Evolutionary conservation across 768 basidiomycete genomes (phyloP).

Genomic region (Mycena haematopus): DNA sequence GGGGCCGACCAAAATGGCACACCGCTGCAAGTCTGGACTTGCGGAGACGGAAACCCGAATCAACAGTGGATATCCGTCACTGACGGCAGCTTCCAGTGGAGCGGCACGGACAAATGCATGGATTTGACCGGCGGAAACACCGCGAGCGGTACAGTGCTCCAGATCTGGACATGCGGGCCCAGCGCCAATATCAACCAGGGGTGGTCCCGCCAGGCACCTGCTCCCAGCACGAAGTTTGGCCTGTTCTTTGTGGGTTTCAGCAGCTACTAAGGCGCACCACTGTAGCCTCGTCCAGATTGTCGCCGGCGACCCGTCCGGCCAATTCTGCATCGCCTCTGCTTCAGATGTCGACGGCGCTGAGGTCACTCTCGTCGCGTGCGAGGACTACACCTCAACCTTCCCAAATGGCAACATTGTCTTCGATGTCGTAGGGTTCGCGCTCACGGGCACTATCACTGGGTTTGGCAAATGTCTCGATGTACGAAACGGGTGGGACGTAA

Average conservation of each 20-base stretch:
- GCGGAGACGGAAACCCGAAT: neutral
- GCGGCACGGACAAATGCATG: slow-evolving; percentile 12
- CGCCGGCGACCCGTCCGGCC: neutral
- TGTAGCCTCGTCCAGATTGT: too few relatives aligned
- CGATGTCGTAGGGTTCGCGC: slow-evolving; percentile 1
- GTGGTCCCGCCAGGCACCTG: too few relatives aligned
- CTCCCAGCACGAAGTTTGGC: too few relatives aligned
- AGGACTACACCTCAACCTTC: slow-evolving; percentile 12
- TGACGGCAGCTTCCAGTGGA: slow-evolving; percentile 4
- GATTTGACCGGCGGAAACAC: slow-evolving; percentile 7
- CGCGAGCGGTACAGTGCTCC: slow-evolving; percentile 1
- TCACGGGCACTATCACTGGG: slow-evolving; percentile 1
- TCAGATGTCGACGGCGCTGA: slow-evolving; percentile 4
- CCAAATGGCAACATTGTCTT: slow-evolving; percentile 22
- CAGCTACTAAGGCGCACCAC: too few relatives aligned
- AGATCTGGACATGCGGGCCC: slow-evolving; percentile 10
- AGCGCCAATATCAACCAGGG: neutral
- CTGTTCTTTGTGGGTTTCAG: too few relatives aligned
- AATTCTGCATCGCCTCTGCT: slow-evolving; percentile 17
- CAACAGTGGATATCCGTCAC: slow-evolving; percentile 6
- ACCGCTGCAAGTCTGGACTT: slow-evolving; percentile 10
- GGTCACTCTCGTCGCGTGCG: slow-evolving; percentile 15
- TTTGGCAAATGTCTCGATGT: slow-evolving; percentile 33
- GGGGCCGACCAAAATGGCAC: slow-evolving; percentile 6
- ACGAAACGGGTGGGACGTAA: slow-evolving; percentile 32